These are phyloP conservation scores for Chloranthus sessilifolius DNA, from an alignment of 164 flowering plant species.

Conservation along the genomic window DNA sequence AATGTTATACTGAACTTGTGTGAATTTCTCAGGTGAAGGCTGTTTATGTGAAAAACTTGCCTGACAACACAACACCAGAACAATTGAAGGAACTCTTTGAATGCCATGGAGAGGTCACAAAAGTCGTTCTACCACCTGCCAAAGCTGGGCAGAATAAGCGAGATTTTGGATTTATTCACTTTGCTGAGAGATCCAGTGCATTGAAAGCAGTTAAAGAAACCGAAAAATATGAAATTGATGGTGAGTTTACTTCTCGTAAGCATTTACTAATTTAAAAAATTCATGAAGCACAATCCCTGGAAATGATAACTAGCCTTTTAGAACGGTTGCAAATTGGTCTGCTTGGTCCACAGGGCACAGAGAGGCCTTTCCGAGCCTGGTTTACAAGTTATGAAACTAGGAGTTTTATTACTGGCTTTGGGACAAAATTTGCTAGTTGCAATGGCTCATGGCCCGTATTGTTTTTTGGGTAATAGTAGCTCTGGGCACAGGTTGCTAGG, in stretches of 20 bases:
- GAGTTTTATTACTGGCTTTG: too few relatives aligned
- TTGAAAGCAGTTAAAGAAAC: conserved; percentile 88
- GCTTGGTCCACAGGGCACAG: too few relatives aligned
- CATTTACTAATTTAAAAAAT: not conserved
- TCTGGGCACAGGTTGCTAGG: too few relatives aligned
- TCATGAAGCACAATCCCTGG: too few relatives aligned
- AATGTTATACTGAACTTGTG: not conserved
- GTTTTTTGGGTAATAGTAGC: too few relatives aligned
- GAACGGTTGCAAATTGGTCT: too few relatives aligned
- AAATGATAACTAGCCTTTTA: too few relatives aligned
- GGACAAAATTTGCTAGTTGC: too few relatives aligned
- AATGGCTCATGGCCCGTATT: too few relatives aligned
- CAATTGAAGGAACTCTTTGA: conserved; percentile 84
- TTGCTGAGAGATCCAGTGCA: conserved; percentile 86
- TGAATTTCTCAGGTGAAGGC: conserved; percentile 75
- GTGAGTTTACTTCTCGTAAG: conserved; percentile 29
- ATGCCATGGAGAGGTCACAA: conserved; percentile 90
- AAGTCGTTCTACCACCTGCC: conserved; percentile 88
- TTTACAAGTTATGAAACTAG: too few relatives aligned
- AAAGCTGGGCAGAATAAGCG: conserved; percentile 76
- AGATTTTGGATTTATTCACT: conserved; percentile 89
- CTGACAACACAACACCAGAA: conserved; percentile 67
- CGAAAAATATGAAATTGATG: conserved; percentile 89
- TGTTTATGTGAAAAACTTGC: conserved; percentile 93
- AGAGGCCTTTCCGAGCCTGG: too few relatives aligned